Evolutionary conservation across 805 yeast species (phyloP), one percentile per base, ranked within the genome.

Genomic region (Cyberlindnera mrakii): DNA sequence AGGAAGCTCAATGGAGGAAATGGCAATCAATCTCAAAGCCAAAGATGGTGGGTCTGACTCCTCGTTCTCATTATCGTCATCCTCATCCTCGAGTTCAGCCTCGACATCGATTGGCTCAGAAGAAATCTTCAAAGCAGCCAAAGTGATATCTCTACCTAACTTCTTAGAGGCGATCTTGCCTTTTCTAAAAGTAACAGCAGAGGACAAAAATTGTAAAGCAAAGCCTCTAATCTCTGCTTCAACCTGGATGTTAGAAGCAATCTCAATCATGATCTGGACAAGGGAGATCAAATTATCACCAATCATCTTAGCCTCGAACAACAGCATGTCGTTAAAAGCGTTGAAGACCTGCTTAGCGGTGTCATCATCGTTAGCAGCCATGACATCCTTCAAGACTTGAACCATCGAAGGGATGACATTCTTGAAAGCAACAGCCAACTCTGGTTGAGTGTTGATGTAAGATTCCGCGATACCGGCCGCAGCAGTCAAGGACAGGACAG

Each of bases 41-140:
- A 88, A 74, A 40, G 83, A 64, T 35, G 80, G 66, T 44, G 96
- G 95, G 43, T 81, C 75, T 57, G 80, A 84, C 66, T 91, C 98
- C 67, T 89, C 96, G 59, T 87, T 89, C 64, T 89, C 96, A 53
- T 86, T 91, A 55, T 89, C 95, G 60, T 86, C 96, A 50, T 84
- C 90, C 57, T 85, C 91, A 47, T 77, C 81, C 50, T 79, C 78
- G 51, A 85, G 72, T 60, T 84, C 91, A 30, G 76, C 82, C 42
- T 78, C 85, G 36, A 78, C 83, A 52, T 85, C 93, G 43, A 82
- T 78, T 55, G 85, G 95, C 66, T 87, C 96, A 49, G 89, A 74
- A 19, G 93, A 83, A 50, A 91, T 80, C 53, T 77, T 74, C 46
- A 87, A 69, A 44, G 93, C 91, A 48, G 84, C 74, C 49, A 77